phyloP scores from a whole-genome alignment of 441 rosid genomes.

The Jatropha multifida region DNA sequence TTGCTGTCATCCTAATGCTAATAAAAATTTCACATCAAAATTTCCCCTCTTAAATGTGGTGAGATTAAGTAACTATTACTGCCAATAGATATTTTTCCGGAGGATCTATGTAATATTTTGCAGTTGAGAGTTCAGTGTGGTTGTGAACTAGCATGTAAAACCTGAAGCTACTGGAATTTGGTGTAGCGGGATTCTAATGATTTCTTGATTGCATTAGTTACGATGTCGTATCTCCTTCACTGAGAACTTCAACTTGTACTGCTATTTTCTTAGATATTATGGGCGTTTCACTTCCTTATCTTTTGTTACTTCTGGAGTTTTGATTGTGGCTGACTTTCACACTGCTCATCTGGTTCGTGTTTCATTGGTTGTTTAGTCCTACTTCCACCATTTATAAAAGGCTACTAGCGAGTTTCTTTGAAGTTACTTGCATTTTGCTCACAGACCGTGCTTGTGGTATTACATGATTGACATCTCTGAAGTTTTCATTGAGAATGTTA shows the following conservation, averaged over 20 bases:
- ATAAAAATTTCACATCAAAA: not conserved
- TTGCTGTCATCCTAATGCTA: not conserved
- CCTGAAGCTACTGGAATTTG: not conserved
- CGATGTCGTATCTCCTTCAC: not conserved
- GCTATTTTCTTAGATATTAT: not conserved
- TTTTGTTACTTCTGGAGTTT: not conserved
- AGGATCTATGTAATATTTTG: constrained; percentile 6
- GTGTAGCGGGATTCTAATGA: not conserved
- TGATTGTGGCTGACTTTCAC: not conserved
- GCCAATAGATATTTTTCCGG: not conserved
- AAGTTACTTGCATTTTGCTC: not conserved
- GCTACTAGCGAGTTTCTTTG: not conserved
- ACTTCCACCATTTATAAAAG: too few species aligned
- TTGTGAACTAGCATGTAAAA: not conserved
- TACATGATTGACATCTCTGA: not conserved
- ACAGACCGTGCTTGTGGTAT: not conserved
- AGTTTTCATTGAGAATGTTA: not conserved
- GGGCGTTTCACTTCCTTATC: not conserved
- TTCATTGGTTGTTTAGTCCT: not conserved
- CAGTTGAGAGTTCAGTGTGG: not conserved
- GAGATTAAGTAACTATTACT: not conserved
- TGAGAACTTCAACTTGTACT: not conserved
- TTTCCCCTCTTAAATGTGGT: not conserved
- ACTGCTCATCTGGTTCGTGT: not conserved
- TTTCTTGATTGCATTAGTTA: not conserved